These are phyloP conservation scores for Mortierella claussenii DNA, from an alignment of 192 early-diverging fungal genomes.

Conservation along the genomic window DNA sequence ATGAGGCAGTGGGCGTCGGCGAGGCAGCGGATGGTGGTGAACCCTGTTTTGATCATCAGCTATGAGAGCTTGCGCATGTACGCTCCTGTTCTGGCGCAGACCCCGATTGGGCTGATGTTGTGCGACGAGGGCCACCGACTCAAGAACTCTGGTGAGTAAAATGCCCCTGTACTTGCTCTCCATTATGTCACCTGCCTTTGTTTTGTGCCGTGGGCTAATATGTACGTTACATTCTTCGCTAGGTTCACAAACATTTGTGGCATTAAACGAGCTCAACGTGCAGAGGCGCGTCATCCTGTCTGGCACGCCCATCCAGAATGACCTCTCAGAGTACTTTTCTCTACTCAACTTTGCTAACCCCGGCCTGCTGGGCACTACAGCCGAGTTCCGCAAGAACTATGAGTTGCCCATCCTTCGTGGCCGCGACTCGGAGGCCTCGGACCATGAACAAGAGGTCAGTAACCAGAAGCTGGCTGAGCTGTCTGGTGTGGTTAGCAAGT, in stretches of 20 bases:
- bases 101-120: constrained; percentile 90
- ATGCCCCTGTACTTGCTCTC: neutral
- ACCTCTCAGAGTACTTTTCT: constrained; percentile 92
- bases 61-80: constrained; percentile 95
- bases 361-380: constrained; percentile 84
- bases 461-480: constrained; percentile 90
- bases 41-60: constrained; percentile 96
- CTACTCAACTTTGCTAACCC: constrained; percentile 97
- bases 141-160: constrained; percentile 79
- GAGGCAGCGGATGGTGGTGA: constrained; percentile 86
- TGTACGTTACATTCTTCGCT: neutral
- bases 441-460: constrained; percentile 78
- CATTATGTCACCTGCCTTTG: no score
- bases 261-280: constrained; percentile 87
- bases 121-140: constrained; percentile 98
- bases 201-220: constrained; percentile 1
- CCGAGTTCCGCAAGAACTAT: constrained; percentile 92
- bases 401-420: constrained; percentile 95
- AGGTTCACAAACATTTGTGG: constrained; percentile 84
- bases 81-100: constrained; percentile 75
- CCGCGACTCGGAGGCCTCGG: constrained; percentile 89
- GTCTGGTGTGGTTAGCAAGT: constrained; percentile 86
- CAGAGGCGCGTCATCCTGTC: constrained; percentile 94
- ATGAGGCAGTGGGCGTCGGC: constrained; percentile 84
- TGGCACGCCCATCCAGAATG: constrained; percentile 92